Conservation (phyloP, 768 basidiomycete genomes). For the Hericium erinaceus region DNA sequence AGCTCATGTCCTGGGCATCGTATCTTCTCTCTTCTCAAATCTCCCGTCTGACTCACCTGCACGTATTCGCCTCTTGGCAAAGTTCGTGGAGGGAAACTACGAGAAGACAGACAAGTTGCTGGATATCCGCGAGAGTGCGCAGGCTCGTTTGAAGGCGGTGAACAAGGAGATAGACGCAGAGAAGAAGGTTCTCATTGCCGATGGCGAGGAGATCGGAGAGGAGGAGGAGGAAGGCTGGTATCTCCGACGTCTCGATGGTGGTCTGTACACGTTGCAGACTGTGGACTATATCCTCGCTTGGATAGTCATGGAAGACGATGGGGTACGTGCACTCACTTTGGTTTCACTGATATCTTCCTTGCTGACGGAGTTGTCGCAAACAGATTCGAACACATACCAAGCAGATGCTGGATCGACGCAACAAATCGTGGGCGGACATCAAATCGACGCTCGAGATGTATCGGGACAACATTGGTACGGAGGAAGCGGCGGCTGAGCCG, state of each 20-base stretch:
- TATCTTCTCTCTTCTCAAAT: constrained; percentile 81
- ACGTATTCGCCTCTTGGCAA: constrained; percentile 76
- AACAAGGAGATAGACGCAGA: constrained; percentile 65
- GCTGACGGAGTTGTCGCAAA: neutral
- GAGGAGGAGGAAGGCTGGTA: constrained; percentile 76
- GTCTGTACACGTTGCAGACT: constrained; percentile 82
- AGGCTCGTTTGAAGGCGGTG: constrained; percentile 44
- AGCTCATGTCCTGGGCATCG: constrained; percentile 80
- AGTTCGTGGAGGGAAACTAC: constrained; percentile 89
- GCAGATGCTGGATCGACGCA: constrained; percentile 69
- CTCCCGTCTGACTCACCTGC: constrained; percentile 76
- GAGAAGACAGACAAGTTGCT: constrained; percentile 92
- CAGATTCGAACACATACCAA: constrained; percentile 73
- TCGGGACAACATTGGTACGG: constrained; percentile 64
- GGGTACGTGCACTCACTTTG: constrained; percentile 43
- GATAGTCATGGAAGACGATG: constrained; percentile 97
- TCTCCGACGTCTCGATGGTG: constrained; percentile 78
- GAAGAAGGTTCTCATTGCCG: constrained; percentile 50
- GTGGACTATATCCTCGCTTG: constrained; percentile 93
- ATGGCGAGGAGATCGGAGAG: constrained; percentile 45
- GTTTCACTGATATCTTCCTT: neutral
- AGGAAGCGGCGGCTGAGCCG: constrained; percentile 27
- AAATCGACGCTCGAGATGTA: constrained; percentile 62
- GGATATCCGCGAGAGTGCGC: constrained; percentile 73
- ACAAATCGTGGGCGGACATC: constrained; percentile 61